phyloP scores from a whole-genome alignment of 306 rosid genomes.

The Cicer bijugum region DNA sequence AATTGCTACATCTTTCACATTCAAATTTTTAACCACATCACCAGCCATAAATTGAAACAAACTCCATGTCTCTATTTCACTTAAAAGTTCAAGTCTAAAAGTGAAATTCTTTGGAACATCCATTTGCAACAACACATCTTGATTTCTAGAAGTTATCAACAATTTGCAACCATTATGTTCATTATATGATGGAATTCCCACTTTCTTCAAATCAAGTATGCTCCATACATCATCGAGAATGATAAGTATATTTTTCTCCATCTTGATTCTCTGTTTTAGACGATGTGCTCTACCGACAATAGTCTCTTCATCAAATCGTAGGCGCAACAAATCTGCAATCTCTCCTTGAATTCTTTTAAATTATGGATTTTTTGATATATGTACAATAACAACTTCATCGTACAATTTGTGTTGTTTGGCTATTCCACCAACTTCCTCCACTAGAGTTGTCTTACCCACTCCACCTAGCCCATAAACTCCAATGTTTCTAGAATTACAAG shows the following conservation, averaged over 20 bases:
- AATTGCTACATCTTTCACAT: not conserved
- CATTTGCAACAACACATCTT: not conserved
- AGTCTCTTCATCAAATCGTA: not conserved
- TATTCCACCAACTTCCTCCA: not conserved
- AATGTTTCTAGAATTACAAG: not conserved
- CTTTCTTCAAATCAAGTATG: not conserved
- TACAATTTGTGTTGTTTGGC: not conserved
- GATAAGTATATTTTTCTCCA: constrained; percentile 1
- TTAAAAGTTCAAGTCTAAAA: not conserved
- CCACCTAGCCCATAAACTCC: not conserved
- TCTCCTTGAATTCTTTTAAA: not conserved
- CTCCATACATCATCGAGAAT: constrained; percentile 13
- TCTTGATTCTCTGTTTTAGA: not conserved
- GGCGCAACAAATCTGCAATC: not conserved
- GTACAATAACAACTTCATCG: not conserved
- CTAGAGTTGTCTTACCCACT: not conserved
- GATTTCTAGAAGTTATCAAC: not conserved
- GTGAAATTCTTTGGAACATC: not conserved
- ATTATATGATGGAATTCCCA: not conserved
- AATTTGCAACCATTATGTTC: not conserved
- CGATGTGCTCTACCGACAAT: not conserved
- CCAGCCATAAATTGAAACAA: not conserved
- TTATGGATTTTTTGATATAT: not conserved
- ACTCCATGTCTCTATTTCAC: constrained; percentile 5
- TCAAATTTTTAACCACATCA: not conserved